Evolutionary conservation across 805 yeast genomes (phyloP).

Genomic region (Naumovozyma baii): DNA sequence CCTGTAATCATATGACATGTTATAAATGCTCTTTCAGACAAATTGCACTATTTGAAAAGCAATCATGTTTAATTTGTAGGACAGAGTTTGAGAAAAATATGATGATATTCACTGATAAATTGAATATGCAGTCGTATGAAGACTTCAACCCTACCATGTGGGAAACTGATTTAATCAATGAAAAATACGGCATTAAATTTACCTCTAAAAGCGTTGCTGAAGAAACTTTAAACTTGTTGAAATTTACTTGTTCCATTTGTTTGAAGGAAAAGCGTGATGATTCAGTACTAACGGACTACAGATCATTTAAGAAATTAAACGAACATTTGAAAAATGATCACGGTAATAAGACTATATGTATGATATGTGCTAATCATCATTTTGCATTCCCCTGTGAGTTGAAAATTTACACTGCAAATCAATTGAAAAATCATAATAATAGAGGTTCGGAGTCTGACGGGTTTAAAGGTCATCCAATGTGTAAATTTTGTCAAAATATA

Average conservation of each 20-base stretch:
- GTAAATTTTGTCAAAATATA: slow-evolving; percentile 66
- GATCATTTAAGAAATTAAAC: slow-evolving; percentile 46
- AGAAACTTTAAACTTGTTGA: slow-evolving; percentile 43
- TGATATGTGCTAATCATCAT: slow-evolving; percentile 68
- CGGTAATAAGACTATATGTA: slow-evolving; percentile 48
- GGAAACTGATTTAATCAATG: slow-evolving; percentile 21
- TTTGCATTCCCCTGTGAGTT: slow-evolving; percentile 70
- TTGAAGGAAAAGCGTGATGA: slow-evolving; percentile 6
- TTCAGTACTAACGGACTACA: slow-evolving; percentile 28
- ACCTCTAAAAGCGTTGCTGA: slow-evolving; percentile 42
- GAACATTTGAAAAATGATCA: slow-evolving; percentile 62
- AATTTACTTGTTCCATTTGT: slow-evolving; percentile 49
- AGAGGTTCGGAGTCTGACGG: slow-evolving; percentile 36
- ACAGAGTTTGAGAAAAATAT: slow-evolving; percentile 41
- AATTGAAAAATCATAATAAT: slow-evolving; percentile 50
- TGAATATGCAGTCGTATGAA: slow-evolving; percentile 28
- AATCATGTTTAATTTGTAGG: slow-evolving; percentile 76
- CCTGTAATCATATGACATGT: slow-evolving; percentile 81
- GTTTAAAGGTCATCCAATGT: slow-evolving; percentile 80
- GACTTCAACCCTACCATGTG: slow-evolving; percentile 26
- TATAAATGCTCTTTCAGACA: slow-evolving; percentile 75
- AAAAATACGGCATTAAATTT: slow-evolving; percentile 48
- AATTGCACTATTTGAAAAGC: slow-evolving; percentile 66
- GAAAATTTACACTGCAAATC: slow-evolving; percentile 47
- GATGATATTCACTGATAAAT: slow-evolving; percentile 48